Evolutionary conservation across 805 yeast species (phyloP).

Genomic region (Candida methanosorbosa): DNA sequence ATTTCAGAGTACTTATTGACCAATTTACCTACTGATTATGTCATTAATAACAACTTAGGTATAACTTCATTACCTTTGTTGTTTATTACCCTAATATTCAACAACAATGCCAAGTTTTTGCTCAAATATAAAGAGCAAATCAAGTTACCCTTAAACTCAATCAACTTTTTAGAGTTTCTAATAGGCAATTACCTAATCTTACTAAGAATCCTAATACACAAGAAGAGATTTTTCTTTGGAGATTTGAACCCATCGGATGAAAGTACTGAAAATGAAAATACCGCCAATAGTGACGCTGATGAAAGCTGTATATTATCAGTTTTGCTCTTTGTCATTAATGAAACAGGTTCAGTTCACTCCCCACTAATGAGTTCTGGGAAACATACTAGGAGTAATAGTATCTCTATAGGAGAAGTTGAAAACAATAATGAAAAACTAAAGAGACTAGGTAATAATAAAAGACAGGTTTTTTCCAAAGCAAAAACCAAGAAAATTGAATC

Average conservation of each 20-base stretch:
- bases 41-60: conserved; percentile 45
- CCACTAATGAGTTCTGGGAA: background rate
- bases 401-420: conserved; percentile 18
- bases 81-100: conserved; percentile 24
- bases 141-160: conserved; percentile 23
- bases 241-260: conserved; percentile 11
- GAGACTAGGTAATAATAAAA: conserved; percentile 7
- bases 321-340: conserved; percentile 18
- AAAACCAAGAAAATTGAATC: conserved; percentile 2
- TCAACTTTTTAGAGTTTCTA: conserved; percentile 26
- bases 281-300: conserved; percentile 7
- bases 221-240: conserved; percentile 16
- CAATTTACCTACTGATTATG: conserved; percentile 15
- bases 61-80: conserved; percentile 41
- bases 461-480: background rate
- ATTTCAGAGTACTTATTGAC: conserved; percentile 12
- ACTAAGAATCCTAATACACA: conserved; percentile 31
- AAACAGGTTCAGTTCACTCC: conserved; percentile 14
- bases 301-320: conserved; percentile 21
- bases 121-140: conserved; percentile 21
- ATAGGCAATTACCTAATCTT: conserved; percentile 39
- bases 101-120: conserved; percentile 13
- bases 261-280: conserved; percentile 1
- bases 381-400: conserved; percentile 12
- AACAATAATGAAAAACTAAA: conserved; percentile 19